These are phyloP conservation scores for Tetrahymena borealis DNA, from an alignment of 73 alveolate species.

Conservation along the genomic window DNA sequence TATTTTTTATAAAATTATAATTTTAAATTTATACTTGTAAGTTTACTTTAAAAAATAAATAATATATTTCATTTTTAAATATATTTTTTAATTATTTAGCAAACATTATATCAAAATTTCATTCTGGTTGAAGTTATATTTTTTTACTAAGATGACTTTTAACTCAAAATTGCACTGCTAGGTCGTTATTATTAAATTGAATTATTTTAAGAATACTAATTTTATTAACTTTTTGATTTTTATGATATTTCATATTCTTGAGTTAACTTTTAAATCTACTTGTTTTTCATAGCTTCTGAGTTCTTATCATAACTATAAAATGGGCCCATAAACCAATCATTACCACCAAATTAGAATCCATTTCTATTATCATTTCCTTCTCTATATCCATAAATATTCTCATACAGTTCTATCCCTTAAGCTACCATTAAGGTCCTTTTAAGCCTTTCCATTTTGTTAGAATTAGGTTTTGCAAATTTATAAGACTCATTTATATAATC, in stretches of 20 bases:
- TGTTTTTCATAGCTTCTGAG: background rate
- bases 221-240: too few relatives aligned
- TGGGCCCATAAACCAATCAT: conserved; percentile 39
- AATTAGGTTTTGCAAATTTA: background rate
- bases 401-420: conserved; percentile 14
- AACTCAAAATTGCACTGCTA: background rate
- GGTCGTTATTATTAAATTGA: background rate
- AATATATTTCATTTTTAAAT: too few relatives aligned
- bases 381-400: conserved; percentile 10
- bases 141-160: too few relatives aligned
- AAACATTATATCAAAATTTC: too few relatives aligned
- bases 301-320: conserved; percentile 35
- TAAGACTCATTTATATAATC: background rate
- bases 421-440: conserved; percentile 23
- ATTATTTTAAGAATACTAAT: too few relatives aligned
- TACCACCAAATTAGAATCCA: conserved; percentile 4
- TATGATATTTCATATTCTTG: too few relatives aligned
- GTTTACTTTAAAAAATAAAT: too few relatives aligned
- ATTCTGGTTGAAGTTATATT: too few relatives aligned
- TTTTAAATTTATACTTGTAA: too few relatives aligned
- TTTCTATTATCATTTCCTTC: conserved; percentile 21
- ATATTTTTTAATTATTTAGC: too few relatives aligned
- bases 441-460: conserved; percentile 10
- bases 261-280: background rate
- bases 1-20: too few relatives aligned